Conservation (phyloP, 805 yeast species). For the Starmerella bacillaris region DNA sequence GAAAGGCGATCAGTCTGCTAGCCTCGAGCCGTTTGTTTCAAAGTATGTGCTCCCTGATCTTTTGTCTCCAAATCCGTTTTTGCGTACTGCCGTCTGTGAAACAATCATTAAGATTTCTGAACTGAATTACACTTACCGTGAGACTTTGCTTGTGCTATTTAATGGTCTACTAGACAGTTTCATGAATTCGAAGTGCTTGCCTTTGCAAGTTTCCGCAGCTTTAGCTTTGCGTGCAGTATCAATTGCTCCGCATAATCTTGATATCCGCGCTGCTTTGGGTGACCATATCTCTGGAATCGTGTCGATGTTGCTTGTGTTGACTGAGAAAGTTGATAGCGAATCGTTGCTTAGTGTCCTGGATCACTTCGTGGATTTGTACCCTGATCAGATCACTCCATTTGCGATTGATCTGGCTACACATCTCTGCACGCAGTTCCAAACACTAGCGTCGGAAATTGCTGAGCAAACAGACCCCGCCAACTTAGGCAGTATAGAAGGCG, state of each 20-base stretch:
- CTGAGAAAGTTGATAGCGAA: slow-evolving; percentile 74
- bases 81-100: slow-evolving; percentile 44
- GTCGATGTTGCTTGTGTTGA: slow-evolving; percentile 55
- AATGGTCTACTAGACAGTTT: slow-evolving; percentile 25
- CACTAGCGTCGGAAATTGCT: slow-evolving; percentile 47
- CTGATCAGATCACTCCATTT: slow-evolving; percentile 80
- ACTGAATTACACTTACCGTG: slow-evolving; percentile 42
- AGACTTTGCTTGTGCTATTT: slow-evolving; percentile 42
- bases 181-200: slow-evolving; percentile 33
- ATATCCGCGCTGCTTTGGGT: slow-evolving; percentile 35
- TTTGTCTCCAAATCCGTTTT: slow-evolving; percentile 33
- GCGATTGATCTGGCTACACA: slow-evolving; percentile 47
- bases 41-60: slow-evolving; percentile 57
- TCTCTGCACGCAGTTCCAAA: slow-evolving; percentile 51
- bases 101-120: slow-evolving; percentile 41
- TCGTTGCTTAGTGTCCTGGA: slow-evolving; percentile 81
- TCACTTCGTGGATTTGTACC: slow-evolving; percentile 77
- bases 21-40: slow-evolving; percentile 42
- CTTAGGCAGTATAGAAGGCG: slow-evolving; percentile 6
- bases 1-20: slow-evolving; percentile 22
- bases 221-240: slow-evolving; percentile 69
- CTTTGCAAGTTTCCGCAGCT: slow-evolving; percentile 71
- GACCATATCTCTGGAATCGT: slow-evolving; percentile 59
- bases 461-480: slow-evolving; percentile 24
- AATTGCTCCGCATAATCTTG: slow-evolving; percentile 33